Evolutionary conservation across 2,329 filamentous ascomycete genomes (phyloP).

Genomic region (Colletotrichum sp.): DNA sequence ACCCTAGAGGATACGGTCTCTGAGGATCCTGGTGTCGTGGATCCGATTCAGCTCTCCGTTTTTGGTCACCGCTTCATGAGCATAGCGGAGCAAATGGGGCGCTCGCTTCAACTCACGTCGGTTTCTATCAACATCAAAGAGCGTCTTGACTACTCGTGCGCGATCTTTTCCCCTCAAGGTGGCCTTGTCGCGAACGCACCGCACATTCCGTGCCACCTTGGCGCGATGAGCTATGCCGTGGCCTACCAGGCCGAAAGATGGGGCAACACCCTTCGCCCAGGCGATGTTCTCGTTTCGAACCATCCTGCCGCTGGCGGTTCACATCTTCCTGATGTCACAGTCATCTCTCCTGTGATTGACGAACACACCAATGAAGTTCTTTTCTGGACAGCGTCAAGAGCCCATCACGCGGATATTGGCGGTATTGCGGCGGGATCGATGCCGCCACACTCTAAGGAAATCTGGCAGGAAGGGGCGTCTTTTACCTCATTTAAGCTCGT

Average conservation of each 20-base stretch:
- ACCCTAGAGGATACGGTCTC: neutral
- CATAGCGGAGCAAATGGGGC: constrained; percentile 64
- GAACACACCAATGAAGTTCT: constrained; percentile 26
- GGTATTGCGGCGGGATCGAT: constrained; percentile 43
- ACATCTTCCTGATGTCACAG: constrained; percentile 45
- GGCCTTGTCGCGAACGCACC: constrained; percentile 44
- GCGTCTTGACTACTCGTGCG: constrained; percentile 47
- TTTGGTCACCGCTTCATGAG: constrained; percentile 64
- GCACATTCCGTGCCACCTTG: constrained; percentile 45
- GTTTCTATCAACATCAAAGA: constrained; percentile 56
- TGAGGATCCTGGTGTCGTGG: constrained; percentile 27
- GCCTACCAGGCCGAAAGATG: constrained; percentile 40
- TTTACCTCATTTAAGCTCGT: constrained; percentile 43
- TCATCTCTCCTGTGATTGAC: constrained; percentile 43
- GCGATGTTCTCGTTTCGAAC: constrained; percentile 44
- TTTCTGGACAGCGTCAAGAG: constrained; percentile 43
- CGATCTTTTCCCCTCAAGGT: constrained; percentile 45
- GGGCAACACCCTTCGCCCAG: constrained; percentile 34
- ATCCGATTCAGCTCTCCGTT: constrained; percentile 58
- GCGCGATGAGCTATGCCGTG: constrained; percentile 45
- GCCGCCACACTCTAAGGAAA: constrained; percentile 42
- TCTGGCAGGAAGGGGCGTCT: constrained; percentile 49
- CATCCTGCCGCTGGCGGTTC: constrained; percentile 43
- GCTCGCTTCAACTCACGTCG: constrained; percentile 58
- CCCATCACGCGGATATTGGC: constrained; percentile 43